phyloP scores from a whole-genome alignment of 371 early-diverging fungal species.

The Cokeromyces recurvatus region DNA sequence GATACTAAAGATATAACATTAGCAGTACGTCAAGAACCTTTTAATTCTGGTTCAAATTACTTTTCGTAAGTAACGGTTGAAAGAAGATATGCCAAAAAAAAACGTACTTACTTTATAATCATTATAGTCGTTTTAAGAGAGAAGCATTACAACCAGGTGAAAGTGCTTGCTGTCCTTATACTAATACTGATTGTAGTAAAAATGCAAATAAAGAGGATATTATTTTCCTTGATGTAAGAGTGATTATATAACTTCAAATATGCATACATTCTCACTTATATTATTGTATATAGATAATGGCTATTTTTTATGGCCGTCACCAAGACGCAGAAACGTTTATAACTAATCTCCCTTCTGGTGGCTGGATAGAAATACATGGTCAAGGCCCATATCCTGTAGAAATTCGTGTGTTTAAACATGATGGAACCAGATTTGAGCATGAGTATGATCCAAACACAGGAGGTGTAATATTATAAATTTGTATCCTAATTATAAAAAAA shows the following conservation, averaged over 20 bases:
- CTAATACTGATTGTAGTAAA: conserved; percentile 2
- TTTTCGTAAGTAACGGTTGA: too few species aligned
- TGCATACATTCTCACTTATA: background rate
- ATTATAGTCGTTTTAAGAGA: conserved; percentile 4
- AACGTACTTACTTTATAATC: too few species aligned
- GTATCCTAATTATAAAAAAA: too few species aligned
- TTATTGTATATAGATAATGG: background rate
- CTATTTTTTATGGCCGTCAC: background rate
- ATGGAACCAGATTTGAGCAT: too few species aligned
- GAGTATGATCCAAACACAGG: too few species aligned
- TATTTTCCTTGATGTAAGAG: too few species aligned
- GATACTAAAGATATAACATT: too few species aligned
- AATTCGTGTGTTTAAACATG: too few species aligned
- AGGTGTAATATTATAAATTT: too few species aligned
- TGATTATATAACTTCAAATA: background rate
- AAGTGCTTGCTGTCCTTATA: conserved; percentile 17
- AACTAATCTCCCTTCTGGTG: conserved; percentile 2
- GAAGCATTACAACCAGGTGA: background rate
- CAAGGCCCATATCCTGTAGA: background rate
- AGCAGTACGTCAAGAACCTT: too few species aligned
- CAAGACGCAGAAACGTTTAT: background rate
- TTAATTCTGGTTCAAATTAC: too few species aligned
- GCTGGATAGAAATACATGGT: conserved; percentile 1
- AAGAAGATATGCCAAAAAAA: too few species aligned
- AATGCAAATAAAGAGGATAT: background rate